A percentile compares a stretch with the other conserved stretches of the same genome.
Evolutionary conservation across 2,329 filamentous ascomycete genomes (phyloP).

Genomic region (Diatrype stigma): DNA sequence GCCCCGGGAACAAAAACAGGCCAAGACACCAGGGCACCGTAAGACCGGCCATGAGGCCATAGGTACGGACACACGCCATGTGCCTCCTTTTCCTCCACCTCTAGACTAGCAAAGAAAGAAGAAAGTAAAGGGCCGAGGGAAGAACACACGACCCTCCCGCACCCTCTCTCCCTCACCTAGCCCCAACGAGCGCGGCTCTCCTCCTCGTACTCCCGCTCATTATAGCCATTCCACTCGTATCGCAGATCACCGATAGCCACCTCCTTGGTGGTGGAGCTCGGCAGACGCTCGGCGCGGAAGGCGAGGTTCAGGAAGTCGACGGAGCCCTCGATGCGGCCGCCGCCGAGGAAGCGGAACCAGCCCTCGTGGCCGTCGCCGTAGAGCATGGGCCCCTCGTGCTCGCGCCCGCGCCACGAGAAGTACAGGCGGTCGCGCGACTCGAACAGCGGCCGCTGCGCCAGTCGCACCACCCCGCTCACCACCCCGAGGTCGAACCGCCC

Average conservation of each 20-base stretch:
- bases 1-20: too few relatives aligned
- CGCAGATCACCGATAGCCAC: conserved; percentile 21
- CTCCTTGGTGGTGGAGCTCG: conserved; percentile 27
- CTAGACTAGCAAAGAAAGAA: too few relatives aligned
- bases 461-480: conserved; percentile 37
- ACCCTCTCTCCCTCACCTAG: background rate
- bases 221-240: conserved; percentile 27
- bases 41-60: too few relatives aligned
- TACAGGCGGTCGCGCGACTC: conserved; percentile 23
- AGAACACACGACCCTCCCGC: too few relatives aligned
- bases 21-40: too few relatives aligned
- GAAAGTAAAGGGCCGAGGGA: too few relatives aligned
- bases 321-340: conserved; percentile 30
- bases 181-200: conserved; percentile 16
- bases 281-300: conserved; percentile 22
- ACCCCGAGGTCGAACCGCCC: conserved; percentile 40
- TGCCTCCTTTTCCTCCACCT: too few relatives aligned
- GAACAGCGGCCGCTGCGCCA: conserved; percentile 31
- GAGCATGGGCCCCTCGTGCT: conserved; percentile 23
- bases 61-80: too few relatives aligned
- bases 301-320: conserved; percentile 22
- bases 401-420: conserved; percentile 34
- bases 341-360: conserved; percentile 34
- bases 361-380: conserved; percentile 25
- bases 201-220: conserved; percentile 24